Base-by-base conservation (phyloP, 331 rosid genomes). In the Erythrophleum ivorense region DNA sequence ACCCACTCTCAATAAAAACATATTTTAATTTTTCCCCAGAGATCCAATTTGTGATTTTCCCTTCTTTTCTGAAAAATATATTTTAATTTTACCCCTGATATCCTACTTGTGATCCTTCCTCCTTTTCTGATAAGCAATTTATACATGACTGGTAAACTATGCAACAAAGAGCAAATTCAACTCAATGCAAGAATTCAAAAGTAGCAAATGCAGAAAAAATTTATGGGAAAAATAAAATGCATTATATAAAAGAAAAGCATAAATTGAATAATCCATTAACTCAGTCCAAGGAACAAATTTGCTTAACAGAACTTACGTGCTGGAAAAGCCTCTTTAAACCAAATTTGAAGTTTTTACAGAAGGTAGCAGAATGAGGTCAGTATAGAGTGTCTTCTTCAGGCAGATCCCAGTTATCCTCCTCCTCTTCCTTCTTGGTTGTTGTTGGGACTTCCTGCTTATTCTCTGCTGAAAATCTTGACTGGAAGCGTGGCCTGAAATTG, bases 341-440 rank as follows among this genome's bases (percentile, higher is more conserved):
- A 82, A 77, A 40, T 49, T 73, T 43, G 75, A 78, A 78, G 78
- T 46, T 78, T 82, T 73, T 50, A 83, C 84, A 82, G 67, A 79
- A 45, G 57, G 71, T 63, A 19, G 59, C 76, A 77, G 50, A 21
- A 71, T 16, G 73, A 6, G 62, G 62, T 91, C 84, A 95, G 81
- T 78, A 71, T 18, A 88, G 94, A 74, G 76, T 76, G 83, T 62
- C 87, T 64, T 73, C 97, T 72, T 68, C 90, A 57, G 97, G 94
- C 45, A 91, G 80, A 86, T 93, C 94, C 97, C 98, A 95, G 87
- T 89, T 89, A 81, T 95, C 99, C 31, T 86, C 91, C 21, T 89
- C 98, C 62, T 87, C 97, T 69, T 80, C 89, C 86, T 90, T 84
- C 91, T 85, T 89, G 72, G 52, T 66, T 80, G 71, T 40, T 33